Percentiles rank a stretch among this genome's conserved stretches.
These are phyloP conservation scores for Colletotrichum sp. DNA, from an alignment of 2,329 filamentous ascomycete species.

Conservation along the genomic window DNA sequence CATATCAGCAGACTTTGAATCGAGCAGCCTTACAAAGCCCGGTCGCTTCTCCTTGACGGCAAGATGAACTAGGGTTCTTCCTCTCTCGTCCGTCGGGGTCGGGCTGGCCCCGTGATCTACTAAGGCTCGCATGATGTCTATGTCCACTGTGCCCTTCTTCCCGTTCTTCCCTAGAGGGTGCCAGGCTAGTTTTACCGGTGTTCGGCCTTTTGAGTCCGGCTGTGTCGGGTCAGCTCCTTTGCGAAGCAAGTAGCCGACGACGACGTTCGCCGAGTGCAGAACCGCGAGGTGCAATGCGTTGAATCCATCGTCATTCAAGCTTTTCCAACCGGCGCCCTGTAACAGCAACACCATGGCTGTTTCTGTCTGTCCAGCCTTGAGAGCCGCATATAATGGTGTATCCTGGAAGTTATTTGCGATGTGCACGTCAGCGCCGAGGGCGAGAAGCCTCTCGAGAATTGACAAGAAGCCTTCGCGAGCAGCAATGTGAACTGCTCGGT, in stretches of 20 bases:
- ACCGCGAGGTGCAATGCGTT: conserved; percentile 3
- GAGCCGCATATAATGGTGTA: neutral
- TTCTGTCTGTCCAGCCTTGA: neutral
- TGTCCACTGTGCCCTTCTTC: neutral
- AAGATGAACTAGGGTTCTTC: neutral
- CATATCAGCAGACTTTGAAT: neutral
- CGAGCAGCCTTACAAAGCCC: neutral
- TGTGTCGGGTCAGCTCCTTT: neutral
- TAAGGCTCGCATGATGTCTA: neutral
- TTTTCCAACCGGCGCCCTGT: neutral
- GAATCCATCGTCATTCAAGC: neutral
- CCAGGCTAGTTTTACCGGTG: neutral
- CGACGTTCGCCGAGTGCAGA: neutral
- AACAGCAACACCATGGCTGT: neutral
- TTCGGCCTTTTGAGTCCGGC: neutral
- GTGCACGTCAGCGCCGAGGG: neutral
- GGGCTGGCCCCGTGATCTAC: neutral
- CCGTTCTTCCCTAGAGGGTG: neutral
- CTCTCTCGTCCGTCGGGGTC: neutral
- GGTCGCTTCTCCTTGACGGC: neutral
- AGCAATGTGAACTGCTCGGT: neutral
- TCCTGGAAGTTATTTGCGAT: neutral
- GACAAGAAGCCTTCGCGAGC: neutral
- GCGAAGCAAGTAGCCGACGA: neutral
- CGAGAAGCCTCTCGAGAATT: neutral